Conservation (phyloP, 352 stramenopile species). For the Globisporangium polare region DNA sequence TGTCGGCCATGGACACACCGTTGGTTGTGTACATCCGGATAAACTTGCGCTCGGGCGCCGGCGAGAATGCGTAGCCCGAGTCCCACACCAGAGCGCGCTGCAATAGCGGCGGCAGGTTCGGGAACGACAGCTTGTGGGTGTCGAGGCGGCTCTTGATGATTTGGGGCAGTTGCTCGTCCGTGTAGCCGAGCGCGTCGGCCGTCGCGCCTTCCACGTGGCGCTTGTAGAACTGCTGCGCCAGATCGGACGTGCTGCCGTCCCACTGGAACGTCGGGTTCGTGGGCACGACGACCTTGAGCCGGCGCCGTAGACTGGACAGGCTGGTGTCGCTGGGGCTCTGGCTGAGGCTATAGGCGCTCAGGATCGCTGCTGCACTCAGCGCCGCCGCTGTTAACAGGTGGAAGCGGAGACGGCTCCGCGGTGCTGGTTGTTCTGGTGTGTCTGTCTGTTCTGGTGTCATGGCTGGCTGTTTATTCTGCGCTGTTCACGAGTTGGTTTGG, state of each 20-base stretch:
- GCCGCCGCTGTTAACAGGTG: background rate
- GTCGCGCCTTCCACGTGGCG: constrained; percentile 18
- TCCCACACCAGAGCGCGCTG: constrained; percentile 40
- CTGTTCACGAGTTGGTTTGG: background rate
- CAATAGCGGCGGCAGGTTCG: constrained; percentile 18
- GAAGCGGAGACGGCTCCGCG: background rate
- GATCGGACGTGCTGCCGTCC: constrained; percentile 28
- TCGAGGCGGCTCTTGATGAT: constrained; percentile 8
- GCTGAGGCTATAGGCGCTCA: background rate
- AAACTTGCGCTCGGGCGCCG: constrained; percentile 11
- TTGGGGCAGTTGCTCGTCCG: constrained; percentile 11
- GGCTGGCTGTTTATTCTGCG: background rate
- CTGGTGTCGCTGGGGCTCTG: too few species aligned
- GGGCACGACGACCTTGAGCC: constrained; percentile 8
- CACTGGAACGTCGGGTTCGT: constrained; percentile 17
- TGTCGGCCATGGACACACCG: constrained; percentile 21
- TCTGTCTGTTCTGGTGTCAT: background rate
- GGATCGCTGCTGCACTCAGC: background rate
- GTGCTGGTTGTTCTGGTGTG: background rate
- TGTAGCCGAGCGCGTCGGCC: constrained; percentile 14
- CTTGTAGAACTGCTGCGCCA: constrained; percentile 17
- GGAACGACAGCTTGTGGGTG: constrained; percentile 7
- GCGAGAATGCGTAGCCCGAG: constrained; percentile 25
- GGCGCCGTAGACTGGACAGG: constrained; percentile 1
- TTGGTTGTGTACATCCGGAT: constrained; percentile 22